Percentiles rank a stretch among this genome's conserved stretches.
These are phyloP conservation scores for Geotrichum bryndzae DNA, from an alignment of 1,139 yeast genomes.

Conservation along the genomic window DNA sequence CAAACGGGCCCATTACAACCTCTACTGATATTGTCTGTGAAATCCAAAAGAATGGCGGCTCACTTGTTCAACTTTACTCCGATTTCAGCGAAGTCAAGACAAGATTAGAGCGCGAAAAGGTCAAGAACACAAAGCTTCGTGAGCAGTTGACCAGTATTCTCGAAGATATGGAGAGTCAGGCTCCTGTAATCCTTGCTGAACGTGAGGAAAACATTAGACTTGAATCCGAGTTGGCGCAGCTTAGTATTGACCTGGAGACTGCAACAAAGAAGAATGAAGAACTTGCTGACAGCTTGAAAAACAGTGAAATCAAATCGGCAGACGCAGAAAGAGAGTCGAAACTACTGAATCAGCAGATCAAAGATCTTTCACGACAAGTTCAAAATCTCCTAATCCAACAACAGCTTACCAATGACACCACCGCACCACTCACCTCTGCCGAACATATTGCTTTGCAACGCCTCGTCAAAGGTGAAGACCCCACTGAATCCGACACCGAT, in stretches of 20 bases:
- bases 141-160: slow-evolving; percentile 65
- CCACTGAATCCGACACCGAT: slow-evolving; percentile 59
- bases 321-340: slow-evolving; percentile 34
- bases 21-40: slow-evolving; percentile 46
- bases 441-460: slow-evolving; percentile 52
- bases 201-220: slow-evolving; percentile 46
- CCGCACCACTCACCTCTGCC: slow-evolving; percentile 47
- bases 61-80: slow-evolving; percentile 61
- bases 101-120: slow-evolving; percentile 59
- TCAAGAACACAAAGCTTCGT: slow-evolving; percentile 49
- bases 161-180: slow-evolving; percentile 69
- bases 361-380: slow-evolving; percentile 75
- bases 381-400: slow-evolving; percentile 66
- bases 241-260: slow-evolving; percentile 44
- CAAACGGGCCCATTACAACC: not conserved
- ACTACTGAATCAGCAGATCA: slow-evolving; percentile 48
- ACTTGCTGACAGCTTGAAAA: slow-evolving; percentile 31
- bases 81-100: slow-evolving; percentile 59
- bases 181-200: slow-evolving; percentile 71
- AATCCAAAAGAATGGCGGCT: slow-evolving; percentile 48
- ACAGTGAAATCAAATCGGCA: slow-evolving; percentile 23
- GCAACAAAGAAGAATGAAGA: slow-evolving; percentile 42
- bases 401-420: slow-evolving; percentile 45
- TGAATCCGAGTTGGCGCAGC: slow-evolving; percentile 49
- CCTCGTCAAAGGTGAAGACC: slow-evolving; percentile 36